Evolutionary conservation across 2,329 filamentous ascomycete genomes (phyloP), one percentile per base, ranked within the genome.

Genomic region (Neophaeococcomyces mojaviensis): DNA sequence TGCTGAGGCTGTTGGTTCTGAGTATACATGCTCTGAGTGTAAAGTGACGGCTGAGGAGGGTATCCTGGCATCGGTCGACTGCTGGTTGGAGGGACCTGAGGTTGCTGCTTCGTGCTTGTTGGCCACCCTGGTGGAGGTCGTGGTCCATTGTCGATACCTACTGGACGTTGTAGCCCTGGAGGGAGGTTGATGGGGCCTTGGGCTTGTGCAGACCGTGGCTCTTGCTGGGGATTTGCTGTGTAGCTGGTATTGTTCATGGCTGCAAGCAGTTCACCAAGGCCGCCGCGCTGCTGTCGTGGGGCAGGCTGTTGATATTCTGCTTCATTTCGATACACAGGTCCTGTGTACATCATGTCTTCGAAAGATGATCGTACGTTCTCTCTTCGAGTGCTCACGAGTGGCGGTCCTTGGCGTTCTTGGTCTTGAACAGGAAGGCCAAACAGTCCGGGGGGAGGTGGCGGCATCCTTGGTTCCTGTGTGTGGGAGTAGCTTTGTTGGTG

Each of bases 341-440:
- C 63, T 39, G 68, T 61, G 53, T 68, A 65, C 16, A 66, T 64
- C 7, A 67, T 67, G 45, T 71, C 68, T 44, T 71, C 66, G 34
- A 70, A 56, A 49, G 68, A 54, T 12, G 49, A 51, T 9, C 49
- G 51, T 33, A 48, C 39, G 20, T 39, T 40, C 9, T 51, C 51
- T 38, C 46, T 39, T 50, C 49, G 46, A n/a, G 51, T 49, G 18
- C 18, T 30, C 24, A 50, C 49, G 7, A 37, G 31, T 26, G 39
- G 48, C 32, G 43, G 43, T 6, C 22, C 30, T 22, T 15, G 34
- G 6, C 42, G 33, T 28, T 52, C 46, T 41, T 42, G 47, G 13
- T 38, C 45, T 26, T 50, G 51, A 31, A 45, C 28, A 5, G 41
- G 46, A 38, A 47, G 44, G 35, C 30, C 44, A 39, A 19, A 37